Base-by-base conservation (phyloP, 2,329 filamentous ascomycete genomes). In the Ascocoryne sarcoides region DNA sequence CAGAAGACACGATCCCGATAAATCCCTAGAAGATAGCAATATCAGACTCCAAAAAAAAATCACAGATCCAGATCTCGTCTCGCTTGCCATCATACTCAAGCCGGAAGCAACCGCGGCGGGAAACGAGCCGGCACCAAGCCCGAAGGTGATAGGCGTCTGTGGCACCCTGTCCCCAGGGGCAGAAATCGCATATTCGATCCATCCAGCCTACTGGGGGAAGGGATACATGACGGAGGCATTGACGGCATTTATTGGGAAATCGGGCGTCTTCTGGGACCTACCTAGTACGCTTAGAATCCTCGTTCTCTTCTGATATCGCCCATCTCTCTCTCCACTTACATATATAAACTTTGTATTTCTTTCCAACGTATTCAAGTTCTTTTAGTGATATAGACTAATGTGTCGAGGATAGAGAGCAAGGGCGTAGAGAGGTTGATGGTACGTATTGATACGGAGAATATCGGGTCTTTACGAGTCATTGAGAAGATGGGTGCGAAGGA, bases 41-140 rank as follows among this genome's bases (percentile, higher is more conserved):
- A 20, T 29, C 5, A 34, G 39, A 2, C 36, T 50, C 1, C 40
- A 38, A 4, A 49, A 36, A 4, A 31, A 36, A 9, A 10, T 30
- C 18, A 49, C n/a, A n/a, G n/a, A 44, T 23, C 39, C 42, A 2
- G 39, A 48, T n/a, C 46, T 49, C 15, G 46, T 51, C 15, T 51
- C 49, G 20, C 48, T 40, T 30, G 50, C 47, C 7, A 42, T 49
- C 26, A 28, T 47, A 17, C 29, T 48, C 4, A 34, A 33, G n/a
- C n/a, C 32, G 31, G 17, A 14, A 23, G 21, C 9, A 44, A 39
- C 15, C 20, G 3, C 9, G 30, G 20, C 4, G 37, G 17, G n/a
- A n/a, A n/a, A n/a, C n/a, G n/a, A 47, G 40, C 47, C 4, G 52
- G 52, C 12, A 53, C 50, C 16, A 50, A 49, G 37, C 39, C 48